A percentile compares a stretch with the other conserved stretches of the same genome.
These are phyloP conservation scores for Venturia carpophila DNA, from an alignment of 2,329 filamentous ascomycete species.

Conservation along the genomic window DNA sequence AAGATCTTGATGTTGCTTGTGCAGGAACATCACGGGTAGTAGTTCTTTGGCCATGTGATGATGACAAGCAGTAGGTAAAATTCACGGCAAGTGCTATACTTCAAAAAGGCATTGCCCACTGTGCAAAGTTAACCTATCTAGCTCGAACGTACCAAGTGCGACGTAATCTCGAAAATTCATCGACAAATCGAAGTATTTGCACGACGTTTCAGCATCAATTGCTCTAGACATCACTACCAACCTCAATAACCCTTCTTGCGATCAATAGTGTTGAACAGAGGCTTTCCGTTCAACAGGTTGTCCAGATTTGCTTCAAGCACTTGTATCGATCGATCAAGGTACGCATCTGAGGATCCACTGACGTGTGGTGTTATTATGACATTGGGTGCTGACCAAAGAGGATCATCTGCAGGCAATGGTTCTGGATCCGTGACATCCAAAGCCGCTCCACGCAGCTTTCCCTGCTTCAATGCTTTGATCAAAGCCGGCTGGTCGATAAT, in stretches of 20 bases:
- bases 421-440: conserved; percentile 76
- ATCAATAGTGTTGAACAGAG: conserved; percentile 55
- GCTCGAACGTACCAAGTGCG: background rate
- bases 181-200: background rate
- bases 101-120: too few species aligned
- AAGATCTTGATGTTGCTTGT: background rate
- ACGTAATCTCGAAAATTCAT: background rate
- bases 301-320: conserved; percentile 52
- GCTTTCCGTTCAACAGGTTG: conserved; percentile 44
- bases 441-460: conserved; percentile 57
- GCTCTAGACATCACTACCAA: background rate
- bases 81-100: too few species aligned
- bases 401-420: conserved; percentile 59
- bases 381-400: conserved; percentile 63
- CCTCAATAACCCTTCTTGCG: conserved; percentile 53
- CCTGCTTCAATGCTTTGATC: conserved; percentile 51
- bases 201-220: background rate
- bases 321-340: conserved; percentile 50
- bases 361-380: conserved; percentile 62
- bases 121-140: background rate
- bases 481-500: conserved; percentile 56
- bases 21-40: too few species aligned
- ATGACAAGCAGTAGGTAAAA: too few species aligned
- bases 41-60: too few species aligned
- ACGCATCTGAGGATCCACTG: conserved; percentile 47